Evolutionary conservation across 441 rosid genomes (phyloP), one percentile per base, ranked within the genome.

Genomic region (Gossypium trilobum): DNA sequence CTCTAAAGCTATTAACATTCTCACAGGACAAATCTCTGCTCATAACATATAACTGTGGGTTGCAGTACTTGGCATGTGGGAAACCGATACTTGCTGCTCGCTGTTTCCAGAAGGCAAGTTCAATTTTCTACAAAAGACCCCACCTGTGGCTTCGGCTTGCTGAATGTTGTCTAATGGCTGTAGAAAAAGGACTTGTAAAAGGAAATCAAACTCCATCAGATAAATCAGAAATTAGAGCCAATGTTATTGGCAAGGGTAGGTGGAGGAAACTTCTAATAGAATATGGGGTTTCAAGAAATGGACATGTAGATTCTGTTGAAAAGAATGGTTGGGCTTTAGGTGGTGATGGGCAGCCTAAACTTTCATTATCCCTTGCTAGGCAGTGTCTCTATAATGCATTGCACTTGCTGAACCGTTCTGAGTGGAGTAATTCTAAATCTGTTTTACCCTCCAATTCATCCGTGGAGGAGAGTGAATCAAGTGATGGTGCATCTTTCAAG

Each of bases 211-310:
- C 75, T 75, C 63, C 82, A 25, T 79, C 73, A 14, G 87, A 91
- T 61, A 79, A 75, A 69, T 85, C 92, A 11, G 92, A 87, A 68
- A 75, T 91, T 75, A 79, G 66, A 74, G 77, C 88, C 58, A 86
- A 72, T 82, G 96, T 92, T 65, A 36, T 91, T 56, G 97, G 99
- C 77, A 89, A 89, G 80, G 99, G 98, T 74, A 95, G 89, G 79
- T 92, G 96, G 97, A 89, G 98, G 82, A 80, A 85, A 52, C 93
- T 95, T 73, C 81, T 83, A 48, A 64, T 92, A 31, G 91, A 85
- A 73, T 84, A 84, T 58, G 84, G 83, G 33, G 71, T 74, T 66
- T 68, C 78, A 13, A 82, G 79, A 80, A 83, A 85, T 25, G 85
- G 83, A 36, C 55, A 22, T 14, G 76, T 74, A 59, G 85, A 84